Percentiles rank a stretch among this genome's conserved stretches.
Conservation (phyloP, 1,139 yeast species). For the Diutina scorzettiae region DNA sequence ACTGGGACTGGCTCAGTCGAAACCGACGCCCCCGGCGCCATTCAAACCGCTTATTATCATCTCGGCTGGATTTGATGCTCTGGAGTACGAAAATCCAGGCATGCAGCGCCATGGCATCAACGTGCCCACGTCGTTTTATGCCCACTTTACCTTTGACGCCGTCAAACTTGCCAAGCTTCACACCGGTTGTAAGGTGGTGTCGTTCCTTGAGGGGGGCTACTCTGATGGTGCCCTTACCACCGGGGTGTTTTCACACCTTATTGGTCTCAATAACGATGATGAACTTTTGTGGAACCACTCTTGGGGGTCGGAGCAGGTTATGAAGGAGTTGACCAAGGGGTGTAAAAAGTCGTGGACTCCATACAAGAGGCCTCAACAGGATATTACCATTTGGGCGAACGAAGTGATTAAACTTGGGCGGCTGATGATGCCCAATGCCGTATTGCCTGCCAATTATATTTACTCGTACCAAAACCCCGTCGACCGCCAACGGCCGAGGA, state of each 20-base stretch:
- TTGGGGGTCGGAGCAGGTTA: constrained; percentile 53
- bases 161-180: constrained; percentile 52
- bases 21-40: constrained; percentile 31
- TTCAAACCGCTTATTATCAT: constrained; percentile 63
- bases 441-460: constrained; percentile 28
- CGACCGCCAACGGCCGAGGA: not conserved
- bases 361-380: constrained; percentile 33
- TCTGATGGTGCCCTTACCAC: constrained; percentile 75
- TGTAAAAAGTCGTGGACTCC: constrained; percentile 61
- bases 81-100: constrained; percentile 67
- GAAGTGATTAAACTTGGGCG: constrained; percentile 59
- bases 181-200: constrained; percentile 50
- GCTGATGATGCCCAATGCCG: constrained; percentile 52
- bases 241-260: constrained; percentile 69
- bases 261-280: constrained; percentile 33
- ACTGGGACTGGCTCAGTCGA: constrained; percentile 6
- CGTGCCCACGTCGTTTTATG: constrained; percentile 74
- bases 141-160: constrained; percentile 63
- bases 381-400: constrained; percentile 51
- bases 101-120: constrained; percentile 83
- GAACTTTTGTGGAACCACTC: constrained; percentile 47
- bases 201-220: constrained; percentile 79
- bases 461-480: constrained; percentile 16
- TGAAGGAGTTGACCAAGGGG: constrained; percentile 57
- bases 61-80: constrained; percentile 86